Conservation (phyloP, 768 basidiomycete species). For the Phaeotremella skinneri region DNA sequence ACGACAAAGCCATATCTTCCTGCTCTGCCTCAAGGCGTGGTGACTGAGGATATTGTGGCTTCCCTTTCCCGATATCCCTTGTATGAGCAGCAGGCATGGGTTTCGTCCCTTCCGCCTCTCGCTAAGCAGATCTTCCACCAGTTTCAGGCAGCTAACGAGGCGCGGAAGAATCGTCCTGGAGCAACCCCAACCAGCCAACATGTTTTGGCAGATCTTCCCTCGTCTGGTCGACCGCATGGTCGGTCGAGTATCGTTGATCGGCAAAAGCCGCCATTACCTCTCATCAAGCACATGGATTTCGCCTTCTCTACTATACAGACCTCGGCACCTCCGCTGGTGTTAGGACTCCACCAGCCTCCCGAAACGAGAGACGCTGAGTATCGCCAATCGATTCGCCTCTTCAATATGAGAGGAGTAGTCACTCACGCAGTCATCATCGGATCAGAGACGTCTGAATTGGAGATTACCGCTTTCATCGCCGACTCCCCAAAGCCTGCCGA, state of each 20-base stretch:
- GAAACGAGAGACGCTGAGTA: neutral
- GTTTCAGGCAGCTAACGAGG: constrained; percentile 34
- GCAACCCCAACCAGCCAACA: neutral
- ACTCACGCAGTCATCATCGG: constrained; percentile 41
- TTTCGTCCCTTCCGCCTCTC: constrained; percentile 24
- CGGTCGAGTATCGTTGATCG: constrained; percentile 4
- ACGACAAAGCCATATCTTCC: constrained; percentile 24
- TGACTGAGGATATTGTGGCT: constrained; percentile 44
- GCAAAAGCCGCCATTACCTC: constrained; percentile 30
- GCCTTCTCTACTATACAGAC: constrained; percentile 23
- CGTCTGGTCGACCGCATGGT: constrained; percentile 11
- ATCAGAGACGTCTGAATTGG: constrained; percentile 33
- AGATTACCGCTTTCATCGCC: constrained; percentile 40
- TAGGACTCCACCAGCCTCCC: constrained; percentile 2
- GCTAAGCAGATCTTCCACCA: constrained; percentile 33
- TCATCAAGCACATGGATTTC: constrained; percentile 41
- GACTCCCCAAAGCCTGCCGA: constrained; percentile 8
- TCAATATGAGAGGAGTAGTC: constrained; percentile 44
- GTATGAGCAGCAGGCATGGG: constrained; percentile 43
- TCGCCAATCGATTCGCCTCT: constrained; percentile 31
- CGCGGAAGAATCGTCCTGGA: constrained; percentile 7
- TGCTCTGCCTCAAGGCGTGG: constrained; percentile 38
- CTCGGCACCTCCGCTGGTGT: neutral
- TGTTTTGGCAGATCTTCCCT: constrained; percentile 11
- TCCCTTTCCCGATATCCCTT: constrained; percentile 35